Conservation (phyloP, 2,329 filamentous ascomycete species). For the Taxawa tesnikishii region DNA sequence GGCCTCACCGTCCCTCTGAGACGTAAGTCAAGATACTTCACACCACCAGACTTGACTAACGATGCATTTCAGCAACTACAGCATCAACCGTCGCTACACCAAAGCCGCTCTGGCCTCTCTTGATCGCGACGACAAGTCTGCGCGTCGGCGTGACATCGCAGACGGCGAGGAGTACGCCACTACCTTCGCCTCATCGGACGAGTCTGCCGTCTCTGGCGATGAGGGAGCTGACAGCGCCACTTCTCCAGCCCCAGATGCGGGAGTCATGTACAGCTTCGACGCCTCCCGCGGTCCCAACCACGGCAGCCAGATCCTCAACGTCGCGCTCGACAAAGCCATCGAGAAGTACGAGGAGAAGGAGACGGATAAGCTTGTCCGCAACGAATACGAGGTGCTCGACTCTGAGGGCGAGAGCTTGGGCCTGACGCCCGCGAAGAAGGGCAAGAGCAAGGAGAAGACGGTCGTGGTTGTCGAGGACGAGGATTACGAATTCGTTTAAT, state of each 20-base stretch:
- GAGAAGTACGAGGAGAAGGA: constrained; percentile 47
- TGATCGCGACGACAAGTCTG: constrained; percentile 11
- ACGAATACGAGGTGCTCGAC: constrained; percentile 44
- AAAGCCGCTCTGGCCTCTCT: constrained; percentile 17
- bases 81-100: constrained; percentile 15
- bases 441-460: constrained; percentile 21
- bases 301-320: constrained; percentile 45
- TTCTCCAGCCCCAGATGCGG: constrained; percentile 32
- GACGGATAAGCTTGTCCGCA: constrained; percentile 47
- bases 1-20: constrained; percentile 19
- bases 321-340: constrained; percentile 44
- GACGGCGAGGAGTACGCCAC: constrained; percentile 11
- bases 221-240: constrained; percentile 31
- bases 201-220: constrained; percentile 29
- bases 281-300: constrained; percentile 34
- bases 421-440: constrained; percentile 18
- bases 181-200: constrained; percentile 16
- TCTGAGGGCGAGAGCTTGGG: constrained; percentile 22
- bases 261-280: constrained; percentile 44
- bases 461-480: constrained; percentile 20
- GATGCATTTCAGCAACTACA: constrained; percentile 10
- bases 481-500: constrained; percentile 22
- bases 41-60: neutral
- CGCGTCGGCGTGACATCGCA: constrained; percentile 31
- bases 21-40: constrained; percentile 14